Percentiles rank a stretch among this genome's conserved stretches.
These are phyloP conservation scores for Fusarium albidum DNA, from an alignment of 2,329 filamentous ascomycete species.

Conservation along the genomic window DNA sequence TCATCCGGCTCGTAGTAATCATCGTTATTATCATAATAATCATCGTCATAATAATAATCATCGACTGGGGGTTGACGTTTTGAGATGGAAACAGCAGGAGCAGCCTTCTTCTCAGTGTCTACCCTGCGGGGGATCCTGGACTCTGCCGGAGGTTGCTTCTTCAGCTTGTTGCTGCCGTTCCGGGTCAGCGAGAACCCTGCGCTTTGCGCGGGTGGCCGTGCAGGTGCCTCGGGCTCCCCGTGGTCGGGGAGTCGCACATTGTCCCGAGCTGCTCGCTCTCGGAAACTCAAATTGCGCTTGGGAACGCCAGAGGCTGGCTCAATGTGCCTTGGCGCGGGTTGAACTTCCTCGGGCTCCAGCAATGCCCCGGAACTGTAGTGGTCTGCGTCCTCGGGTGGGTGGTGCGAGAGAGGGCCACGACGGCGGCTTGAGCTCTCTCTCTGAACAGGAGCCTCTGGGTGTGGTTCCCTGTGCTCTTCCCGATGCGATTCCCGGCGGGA, in stretches of 20 bases:
- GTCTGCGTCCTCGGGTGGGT: conserved; percentile 29
- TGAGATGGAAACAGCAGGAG: conserved; percentile 10
- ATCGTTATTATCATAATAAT: conserved; percentile 15
- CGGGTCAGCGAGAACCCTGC: conserved; percentile 52
- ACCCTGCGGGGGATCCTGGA: conserved; percentile 53
- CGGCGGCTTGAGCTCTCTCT: conserved; percentile 29
- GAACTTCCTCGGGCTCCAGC: conserved; percentile 31
- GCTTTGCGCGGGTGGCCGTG: conserved; percentile 41
- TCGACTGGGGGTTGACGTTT: conserved; percentile 13
- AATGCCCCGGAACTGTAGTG: conserved; percentile 31
- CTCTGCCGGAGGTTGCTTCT: conserved; percentile 65
- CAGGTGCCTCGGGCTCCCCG: conserved; percentile 36
- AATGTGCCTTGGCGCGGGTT: conserved; percentile 20
- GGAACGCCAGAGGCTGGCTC: conserved; percentile 48
- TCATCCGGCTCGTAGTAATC: conserved; percentile 30
- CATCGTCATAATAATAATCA: conserved; percentile 19
- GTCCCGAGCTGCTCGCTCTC: conserved; percentile 62
- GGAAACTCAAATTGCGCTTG: conserved; percentile 66
- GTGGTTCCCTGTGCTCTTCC: not conserved
- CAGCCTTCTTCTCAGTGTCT: conserved; percentile 51
- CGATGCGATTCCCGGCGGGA: not conserved
- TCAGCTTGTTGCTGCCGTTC: conserved; percentile 66
- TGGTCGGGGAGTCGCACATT: conserved; percentile 48
- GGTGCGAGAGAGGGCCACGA: conserved; percentile 32
- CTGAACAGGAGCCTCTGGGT: conserved; percentile 23